phyloP scores from a whole-genome alignment of 75 land plant species.

The Cunninghamia lanceolata region DNA sequence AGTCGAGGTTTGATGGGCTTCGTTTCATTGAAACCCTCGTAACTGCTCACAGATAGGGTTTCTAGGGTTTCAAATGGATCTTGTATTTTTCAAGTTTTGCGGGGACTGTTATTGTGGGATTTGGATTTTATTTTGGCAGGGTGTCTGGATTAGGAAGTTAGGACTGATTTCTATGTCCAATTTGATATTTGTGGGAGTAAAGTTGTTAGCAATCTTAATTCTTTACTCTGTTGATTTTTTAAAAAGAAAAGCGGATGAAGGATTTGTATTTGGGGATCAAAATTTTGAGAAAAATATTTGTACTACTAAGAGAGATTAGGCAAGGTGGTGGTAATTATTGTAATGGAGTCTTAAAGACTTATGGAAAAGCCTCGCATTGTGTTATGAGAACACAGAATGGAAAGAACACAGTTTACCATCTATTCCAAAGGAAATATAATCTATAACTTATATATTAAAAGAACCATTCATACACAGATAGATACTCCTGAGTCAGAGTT shows the following conservation, averaged over 20 bases:
- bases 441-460: too few species aligned
- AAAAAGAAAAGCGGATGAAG: not conserved
- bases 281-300: not conserved
- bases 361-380: too few species aligned
- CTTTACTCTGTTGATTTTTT: not conserved
- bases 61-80: not conserved
- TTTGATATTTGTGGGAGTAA: not conserved
- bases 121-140: not conserved
- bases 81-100: not conserved
- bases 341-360: too few species aligned
- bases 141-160: not conserved
- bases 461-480: too few species aligned
- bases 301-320: too few species aligned
- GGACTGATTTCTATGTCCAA: not conserved
- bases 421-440: too few species aligned
- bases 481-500: too few species aligned
- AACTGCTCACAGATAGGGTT: constrained; percentile 39
- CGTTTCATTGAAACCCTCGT: constrained; percentile 47
- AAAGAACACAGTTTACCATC: too few species aligned
- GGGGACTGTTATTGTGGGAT: not conserved
- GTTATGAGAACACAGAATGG: too few species aligned
- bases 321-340: too few species aligned
- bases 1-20: constrained; percentile 41
- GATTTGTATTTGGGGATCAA: not conserved
- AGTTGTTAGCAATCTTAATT: not conserved